Percentiles rank a stretch among this genome's conserved stretches.
Evolutionary conservation across 371 early-diverging fungal genomes (phyloP).

Genomic region (Parasitella parasitica): DNA sequence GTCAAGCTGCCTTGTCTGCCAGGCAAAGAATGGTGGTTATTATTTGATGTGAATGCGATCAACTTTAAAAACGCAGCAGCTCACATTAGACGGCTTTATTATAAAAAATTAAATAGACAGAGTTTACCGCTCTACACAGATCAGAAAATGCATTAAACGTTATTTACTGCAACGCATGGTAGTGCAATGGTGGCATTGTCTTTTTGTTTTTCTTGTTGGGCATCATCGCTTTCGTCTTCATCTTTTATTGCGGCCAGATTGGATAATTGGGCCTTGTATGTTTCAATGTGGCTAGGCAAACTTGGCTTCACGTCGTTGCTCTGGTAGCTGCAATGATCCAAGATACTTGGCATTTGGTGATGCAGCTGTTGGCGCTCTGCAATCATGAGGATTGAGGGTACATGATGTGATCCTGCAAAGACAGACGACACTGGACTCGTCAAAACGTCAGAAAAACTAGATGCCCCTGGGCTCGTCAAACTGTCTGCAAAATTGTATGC

Average conservation of each 20-base stretch:
- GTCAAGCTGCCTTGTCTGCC: constrained; percentile 73
- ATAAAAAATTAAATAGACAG: constrained; percentile 44
- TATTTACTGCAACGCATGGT: too few species aligned
- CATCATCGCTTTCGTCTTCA: not conserved
- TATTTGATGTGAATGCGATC: constrained; percentile 77
- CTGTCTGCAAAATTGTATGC: not conserved
- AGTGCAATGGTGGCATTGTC: too few species aligned
- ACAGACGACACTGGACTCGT: constrained; percentile 8
- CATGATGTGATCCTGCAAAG: not conserved
- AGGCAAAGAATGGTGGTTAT: constrained; percentile 75
- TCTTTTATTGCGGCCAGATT: not conserved
- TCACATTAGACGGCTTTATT: constrained; percentile 61
- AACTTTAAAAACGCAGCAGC: constrained; percentile 67
- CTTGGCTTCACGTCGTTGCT: not conserved
- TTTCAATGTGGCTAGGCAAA: constrained; percentile 3
- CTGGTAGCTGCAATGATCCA: not conserved
- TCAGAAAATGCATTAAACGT: too few species aligned
- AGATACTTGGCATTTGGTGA: constrained; percentile 9
- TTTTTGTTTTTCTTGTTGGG: not conserved
- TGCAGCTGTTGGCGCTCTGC: constrained; percentile 16
- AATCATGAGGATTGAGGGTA: constrained; percentile 2
- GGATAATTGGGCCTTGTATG: constrained; percentile 16
- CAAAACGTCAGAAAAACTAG: not conserved
- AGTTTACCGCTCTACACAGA: constrained; percentile 50
- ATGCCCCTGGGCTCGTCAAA: constrained; percentile 2